A percentile compares a stretch with the other conserved stretches of the same genome.
These are phyloP conservation scores for Begonia masoniana DNA, from an alignment of 306 rosid species.

Conservation along the genomic window DNA sequence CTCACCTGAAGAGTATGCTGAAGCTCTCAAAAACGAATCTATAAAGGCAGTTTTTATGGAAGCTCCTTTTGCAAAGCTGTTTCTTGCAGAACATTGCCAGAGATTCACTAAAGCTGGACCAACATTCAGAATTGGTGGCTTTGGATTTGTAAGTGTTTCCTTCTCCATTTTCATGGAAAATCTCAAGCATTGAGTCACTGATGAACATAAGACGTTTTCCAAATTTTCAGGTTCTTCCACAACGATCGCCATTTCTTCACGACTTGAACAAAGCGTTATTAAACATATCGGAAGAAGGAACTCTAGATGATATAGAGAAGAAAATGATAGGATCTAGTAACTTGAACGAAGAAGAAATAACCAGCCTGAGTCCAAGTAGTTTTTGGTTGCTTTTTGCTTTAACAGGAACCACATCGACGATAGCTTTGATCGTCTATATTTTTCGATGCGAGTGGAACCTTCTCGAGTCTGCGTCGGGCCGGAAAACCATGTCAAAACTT, in stretches of 20 bases:
- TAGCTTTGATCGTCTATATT: constrained; percentile 18
- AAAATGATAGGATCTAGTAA: constrained; percentile 18
- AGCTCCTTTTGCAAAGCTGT: constrained; percentile 19
- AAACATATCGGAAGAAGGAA: constrained; percentile 12
- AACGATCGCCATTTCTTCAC: constrained; percentile 16
- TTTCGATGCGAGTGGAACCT: background rate
- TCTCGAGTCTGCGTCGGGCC: too few species aligned
- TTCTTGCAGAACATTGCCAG: constrained; percentile 22
- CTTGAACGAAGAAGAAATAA: constrained; percentile 1
- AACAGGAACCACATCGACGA: constrained; percentile 26
- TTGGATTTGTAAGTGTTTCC: constrained; percentile 14
- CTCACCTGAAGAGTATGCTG: constrained; percentile 16
- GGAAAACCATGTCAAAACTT: too few species aligned
- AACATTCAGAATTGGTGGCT: constrained; percentile 24
- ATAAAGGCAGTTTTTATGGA: constrained; percentile 27
- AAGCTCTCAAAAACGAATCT: constrained; percentile 19
- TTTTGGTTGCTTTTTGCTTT: constrained; percentile 19
- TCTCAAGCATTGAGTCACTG: background rate
- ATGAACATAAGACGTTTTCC: background rate
- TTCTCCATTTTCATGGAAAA: background rate
- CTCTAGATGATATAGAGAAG: constrained; percentile 12
- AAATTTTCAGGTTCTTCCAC: constrained; percentile 18
- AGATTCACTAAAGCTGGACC: constrained; percentile 23
- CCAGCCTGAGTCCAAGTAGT: constrained; percentile 25
- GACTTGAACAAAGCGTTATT: constrained; percentile 18